Conservation (phyloP, 2,329 filamentous ascomycete genomes). For the Catunica adiposa region DNA sequence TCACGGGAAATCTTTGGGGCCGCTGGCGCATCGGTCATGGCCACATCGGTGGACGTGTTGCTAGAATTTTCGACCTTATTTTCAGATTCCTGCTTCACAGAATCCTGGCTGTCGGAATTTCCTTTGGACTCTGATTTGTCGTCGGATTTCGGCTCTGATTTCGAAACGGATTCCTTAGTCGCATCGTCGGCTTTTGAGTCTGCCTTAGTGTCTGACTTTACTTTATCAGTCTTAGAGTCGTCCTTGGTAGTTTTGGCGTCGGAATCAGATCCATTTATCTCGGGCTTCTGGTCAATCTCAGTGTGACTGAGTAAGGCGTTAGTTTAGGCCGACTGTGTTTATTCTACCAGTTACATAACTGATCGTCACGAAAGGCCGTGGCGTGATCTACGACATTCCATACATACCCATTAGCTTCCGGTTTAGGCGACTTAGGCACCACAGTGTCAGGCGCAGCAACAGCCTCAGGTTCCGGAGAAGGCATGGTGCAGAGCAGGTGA, state of each 20-base stretch:
- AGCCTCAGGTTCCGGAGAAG: conserved; percentile 9
- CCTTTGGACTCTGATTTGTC: not conserved
- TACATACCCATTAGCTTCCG: not conserved
- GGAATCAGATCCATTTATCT: not conserved
- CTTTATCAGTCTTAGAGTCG: not conserved
- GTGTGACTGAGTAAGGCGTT: not conserved
- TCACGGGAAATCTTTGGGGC: conserved; percentile 50
- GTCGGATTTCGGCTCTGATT: not conserved
- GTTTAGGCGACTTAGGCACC: not conserved
- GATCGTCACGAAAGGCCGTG: too few species aligned
- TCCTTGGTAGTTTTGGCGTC: not conserved
- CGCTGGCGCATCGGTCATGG: conserved; percentile 28
- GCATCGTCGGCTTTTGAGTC: not conserved
- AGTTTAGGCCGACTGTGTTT: too few species aligned
- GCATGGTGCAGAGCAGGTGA: conserved; percentile 6
- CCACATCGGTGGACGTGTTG: conserved; percentile 11
- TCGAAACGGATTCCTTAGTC: not conserved
- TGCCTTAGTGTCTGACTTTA: not conserved
- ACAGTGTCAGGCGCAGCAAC: not conserved
- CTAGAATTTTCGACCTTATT: not conserved
- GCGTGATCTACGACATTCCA: not conserved
- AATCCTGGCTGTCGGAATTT: not conserved
- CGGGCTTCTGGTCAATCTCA: not conserved
- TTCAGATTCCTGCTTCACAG: not conserved
- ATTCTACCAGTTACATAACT: too few species aligned